Evolutionary conservation across 306 rosid species (phyloP).

Genomic region (Erythrophleum fordii): DNA sequence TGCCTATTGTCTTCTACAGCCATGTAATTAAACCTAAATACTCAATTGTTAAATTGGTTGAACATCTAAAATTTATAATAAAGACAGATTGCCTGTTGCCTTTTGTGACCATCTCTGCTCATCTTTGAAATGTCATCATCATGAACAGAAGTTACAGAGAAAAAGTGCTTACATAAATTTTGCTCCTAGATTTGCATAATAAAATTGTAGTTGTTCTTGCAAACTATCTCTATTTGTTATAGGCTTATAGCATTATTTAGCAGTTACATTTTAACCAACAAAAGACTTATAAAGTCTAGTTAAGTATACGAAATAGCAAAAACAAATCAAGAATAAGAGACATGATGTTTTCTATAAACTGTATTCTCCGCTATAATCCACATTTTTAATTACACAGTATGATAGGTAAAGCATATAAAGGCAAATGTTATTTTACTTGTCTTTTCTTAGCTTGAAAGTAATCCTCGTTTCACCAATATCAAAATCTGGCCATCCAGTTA

Average conservation of each 20-base stretch:
- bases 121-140: slow-evolving; percentile 23
- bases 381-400: not conserved
- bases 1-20: slow-evolving; percentile 83
- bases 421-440: slow-evolving; percentile 53
- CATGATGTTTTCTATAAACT: not conserved
- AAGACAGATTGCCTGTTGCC: slow-evolving; percentile 43
- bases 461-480: slow-evolving; percentile 82
- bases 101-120: slow-evolving; percentile 51
- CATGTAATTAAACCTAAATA: slow-evolving; percentile 86
- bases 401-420: not conserved
- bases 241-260: not conserved
- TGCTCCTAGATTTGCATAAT: slow-evolving; percentile 11
- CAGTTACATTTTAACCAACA: slow-evolving; percentile 4
- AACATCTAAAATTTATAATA: slow-evolving; percentile 18
- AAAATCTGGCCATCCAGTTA: slow-evolving; percentile 84
- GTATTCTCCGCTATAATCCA: not conserved
- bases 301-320: not conserved
- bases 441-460: slow-evolving; percentile 83
- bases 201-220: slow-evolving; percentile 26
- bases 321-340: slow-evolving; percentile 4
- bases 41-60: slow-evolving; percentile 46
- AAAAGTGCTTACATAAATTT: slow-evolving; percentile 1
- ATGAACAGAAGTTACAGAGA: slow-evolving; percentile 25
- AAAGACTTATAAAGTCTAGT: slow-evolving; percentile 12
- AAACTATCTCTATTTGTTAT: not conserved